These are phyloP conservation scores for Przewalskia tangutica DNA, from an alignment of 257 asterid species.

Conservation along the genomic window DNA sequence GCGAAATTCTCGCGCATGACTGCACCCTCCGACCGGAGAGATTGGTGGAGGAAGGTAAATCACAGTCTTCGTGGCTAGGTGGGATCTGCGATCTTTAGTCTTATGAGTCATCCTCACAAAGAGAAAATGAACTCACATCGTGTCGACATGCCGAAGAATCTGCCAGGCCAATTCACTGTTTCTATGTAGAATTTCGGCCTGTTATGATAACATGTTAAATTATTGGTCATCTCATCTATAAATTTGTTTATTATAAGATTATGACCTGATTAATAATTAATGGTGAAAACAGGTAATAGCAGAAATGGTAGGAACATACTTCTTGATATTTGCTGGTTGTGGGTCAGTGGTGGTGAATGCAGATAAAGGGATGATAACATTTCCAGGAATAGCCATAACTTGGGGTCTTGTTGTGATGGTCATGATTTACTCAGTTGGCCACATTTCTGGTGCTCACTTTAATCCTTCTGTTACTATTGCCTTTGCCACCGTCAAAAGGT, in stretches of 20 bases:
- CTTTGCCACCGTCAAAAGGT: constrained; percentile 24
- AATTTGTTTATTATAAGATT: background rate
- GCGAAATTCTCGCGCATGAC: no score
- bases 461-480: constrained; percentile 36
- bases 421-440: constrained; percentile 28
- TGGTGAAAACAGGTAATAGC: constrained; percentile 15
- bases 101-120: no score
- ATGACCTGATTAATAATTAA: background rate
- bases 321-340: constrained; percentile 33
- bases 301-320: constrained; percentile 25
- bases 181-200: no score
- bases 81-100: no score
- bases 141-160: no score
- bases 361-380: constrained; percentile 13
- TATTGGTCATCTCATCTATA: background rate
- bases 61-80: no score
- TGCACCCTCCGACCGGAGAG: no score
- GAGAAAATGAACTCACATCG: no score
- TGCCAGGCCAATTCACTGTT: no score
- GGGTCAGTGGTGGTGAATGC: constrained; percentile 27
- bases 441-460: constrained; percentile 32
- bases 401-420: constrained; percentile 40
- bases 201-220: no score
- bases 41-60: no score
- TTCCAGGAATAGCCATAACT: constrained; percentile 29